phyloP scores from a whole-genome alignment of 805 yeast species.

The Wickerhamiella siamensis region DNA sequence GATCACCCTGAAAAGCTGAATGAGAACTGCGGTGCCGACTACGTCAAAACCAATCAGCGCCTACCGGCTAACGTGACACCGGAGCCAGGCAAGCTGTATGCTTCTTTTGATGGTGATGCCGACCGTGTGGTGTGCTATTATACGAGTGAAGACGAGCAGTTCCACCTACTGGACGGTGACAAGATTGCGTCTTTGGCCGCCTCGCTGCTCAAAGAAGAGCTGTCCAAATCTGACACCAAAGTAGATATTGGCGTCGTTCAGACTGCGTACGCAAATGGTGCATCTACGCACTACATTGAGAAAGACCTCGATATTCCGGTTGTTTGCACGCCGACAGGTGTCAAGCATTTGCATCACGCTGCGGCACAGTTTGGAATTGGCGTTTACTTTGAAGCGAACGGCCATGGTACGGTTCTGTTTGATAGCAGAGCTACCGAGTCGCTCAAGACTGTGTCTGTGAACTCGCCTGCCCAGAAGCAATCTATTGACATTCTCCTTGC shows the following conservation, averaged over 20 bases:
- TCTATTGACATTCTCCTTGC: conserved; percentile 42
- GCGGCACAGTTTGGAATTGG: conserved; percentile 79
- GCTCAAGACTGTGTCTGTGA: conserved; percentile 27
- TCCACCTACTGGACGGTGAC: conserved; percentile 66
- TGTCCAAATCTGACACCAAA: conserved; percentile 28
- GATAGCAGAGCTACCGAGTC: conserved; percentile 35
- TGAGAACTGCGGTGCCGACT: conserved; percentile 86
- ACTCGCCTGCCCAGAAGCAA: conserved; percentile 31
- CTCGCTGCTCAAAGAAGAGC: conserved; percentile 39
- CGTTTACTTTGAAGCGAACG: conserved; percentile 94
- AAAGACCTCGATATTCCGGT: conserved; percentile 58
- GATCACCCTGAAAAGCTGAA: conserved; percentile 47
- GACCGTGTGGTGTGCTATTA: conserved; percentile 75
- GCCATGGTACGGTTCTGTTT: conserved; percentile 94
- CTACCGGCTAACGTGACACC: conserved; percentile 51
- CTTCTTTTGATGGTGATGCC: conserved; percentile 95
- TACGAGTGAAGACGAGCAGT: conserved; percentile 22
- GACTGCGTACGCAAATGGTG: conserved; percentile 96
- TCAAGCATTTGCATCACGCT: conserved; percentile 89
- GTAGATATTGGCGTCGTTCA: conserved; percentile 71
- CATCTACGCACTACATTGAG: conserved; percentile 60
- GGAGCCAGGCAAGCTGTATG: conserved; percentile 37
- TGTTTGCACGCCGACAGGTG: conserved; percentile 87
- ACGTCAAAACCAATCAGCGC: conserved; percentile 74
- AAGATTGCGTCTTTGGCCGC: conserved; percentile 81